phyloP scores from a whole-genome alignment of 345 rosid species.

The Salix exigua region DNA sequence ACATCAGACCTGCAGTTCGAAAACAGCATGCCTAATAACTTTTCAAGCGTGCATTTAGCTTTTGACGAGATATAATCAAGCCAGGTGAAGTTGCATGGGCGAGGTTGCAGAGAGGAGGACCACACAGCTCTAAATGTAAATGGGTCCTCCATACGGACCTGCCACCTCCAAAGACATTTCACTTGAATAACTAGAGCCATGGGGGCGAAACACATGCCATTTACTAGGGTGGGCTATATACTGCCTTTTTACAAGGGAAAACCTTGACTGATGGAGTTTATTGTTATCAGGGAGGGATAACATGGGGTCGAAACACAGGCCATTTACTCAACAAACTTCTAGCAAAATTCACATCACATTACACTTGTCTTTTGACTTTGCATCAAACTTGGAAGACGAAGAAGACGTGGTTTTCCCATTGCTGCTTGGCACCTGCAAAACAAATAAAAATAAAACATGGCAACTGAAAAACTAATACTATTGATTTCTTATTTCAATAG shows the following conservation, averaged over 20 bases:
- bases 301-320: constrained; percentile 15
- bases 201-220: too few species aligned
- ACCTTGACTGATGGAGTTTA: constrained; percentile 16
- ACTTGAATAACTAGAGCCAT: not conserved
- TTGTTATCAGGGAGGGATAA: constrained; percentile 5
- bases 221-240: not conserved
- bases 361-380: constrained; percentile 75
- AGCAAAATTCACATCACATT: constrained; percentile 51
- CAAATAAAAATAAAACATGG: too few species aligned
- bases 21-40: not conserved
- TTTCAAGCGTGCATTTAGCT: not conserved
- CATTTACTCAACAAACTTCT: constrained; percentile 39
- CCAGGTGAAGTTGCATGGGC: not conserved
- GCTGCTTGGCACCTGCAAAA: constrained; percentile 55
- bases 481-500: not conserved
- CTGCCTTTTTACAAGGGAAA: constrained; percentile 20
- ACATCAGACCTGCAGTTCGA: constrained; percentile 6
- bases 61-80: not conserved
- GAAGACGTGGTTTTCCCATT: constrained; percentile 43
- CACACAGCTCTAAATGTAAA: not conserved
- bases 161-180: not conserved
- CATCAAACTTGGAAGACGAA: constrained; percentile 48
- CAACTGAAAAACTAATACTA: not conserved
- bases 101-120: not conserved
- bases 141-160: not conserved